These are phyloP conservation scores for Vigna nakashimae DNA, from an alignment of 306 rosid species.

Conservation along the genomic window DNA sequence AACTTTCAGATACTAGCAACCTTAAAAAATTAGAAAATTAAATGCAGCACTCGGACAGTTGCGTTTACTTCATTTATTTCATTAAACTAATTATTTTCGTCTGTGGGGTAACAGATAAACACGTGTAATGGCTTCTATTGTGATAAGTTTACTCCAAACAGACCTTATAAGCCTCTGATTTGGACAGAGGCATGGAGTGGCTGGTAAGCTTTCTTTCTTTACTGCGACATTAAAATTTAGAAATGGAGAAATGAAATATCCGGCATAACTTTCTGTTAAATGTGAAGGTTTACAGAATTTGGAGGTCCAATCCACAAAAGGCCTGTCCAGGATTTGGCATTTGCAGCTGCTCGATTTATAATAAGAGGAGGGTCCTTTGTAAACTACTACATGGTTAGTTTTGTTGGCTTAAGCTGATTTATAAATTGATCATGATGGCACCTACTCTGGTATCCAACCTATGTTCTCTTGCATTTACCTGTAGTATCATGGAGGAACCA, in stretches of 20 bases:
- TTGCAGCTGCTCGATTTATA: conserved; percentile 75
- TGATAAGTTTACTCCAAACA: conserved; percentile 78
- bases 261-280: conserved; percentile 24
- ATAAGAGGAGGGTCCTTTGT: conserved; percentile 85
- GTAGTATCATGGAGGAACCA: conserved; percentile 90
- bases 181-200: conserved; percentile 98
- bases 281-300: conserved; percentile 76
- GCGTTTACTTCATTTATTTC: not conserved
- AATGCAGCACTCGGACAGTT: not conserved
- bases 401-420: conserved; percentile 38
- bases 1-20: not conserved
- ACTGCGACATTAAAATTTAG: not conserved
- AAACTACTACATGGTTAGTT: conserved; percentile 87
- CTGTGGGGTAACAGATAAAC: conserved; percentile 65
- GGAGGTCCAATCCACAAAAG: conserved; percentile 81
- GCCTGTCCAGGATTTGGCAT: conserved; percentile 88
- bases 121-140: conserved; percentile 89
- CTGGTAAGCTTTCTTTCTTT: conserved; percentile 56
- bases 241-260: conserved; percentile 16
- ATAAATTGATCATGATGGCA: conserved; percentile 3
- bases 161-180: conserved; percentile 79
- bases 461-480: conserved; percentile 14
- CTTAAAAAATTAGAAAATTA: not conserved
- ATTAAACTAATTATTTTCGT: conserved; percentile 40
- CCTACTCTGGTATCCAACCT: not conserved